Evolutionary conservation across 768 basidiomycete genomes (phyloP).

Genomic region (Atractiella rhizophila): DNA sequence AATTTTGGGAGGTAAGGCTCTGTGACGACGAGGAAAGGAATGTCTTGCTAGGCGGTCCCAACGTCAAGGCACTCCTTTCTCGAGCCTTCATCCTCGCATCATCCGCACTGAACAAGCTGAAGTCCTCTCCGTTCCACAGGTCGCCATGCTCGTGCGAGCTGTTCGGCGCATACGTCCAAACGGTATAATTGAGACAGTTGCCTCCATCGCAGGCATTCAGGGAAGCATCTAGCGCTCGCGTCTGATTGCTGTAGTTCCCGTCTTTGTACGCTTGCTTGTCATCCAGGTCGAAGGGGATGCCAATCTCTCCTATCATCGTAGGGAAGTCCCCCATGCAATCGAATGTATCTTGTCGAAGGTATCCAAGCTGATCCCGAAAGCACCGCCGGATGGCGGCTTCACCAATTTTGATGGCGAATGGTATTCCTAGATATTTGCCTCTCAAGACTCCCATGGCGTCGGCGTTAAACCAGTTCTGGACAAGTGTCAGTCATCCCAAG

Average conservation of each 20-base stretch:
- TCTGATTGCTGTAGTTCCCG: constrained; percentile 39
- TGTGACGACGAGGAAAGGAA: too few relatives aligned
- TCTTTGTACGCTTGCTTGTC: constrained; percentile 49
- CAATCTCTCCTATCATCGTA: constrained; percentile 84
- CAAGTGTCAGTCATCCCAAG: background rate
- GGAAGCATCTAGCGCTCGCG: constrained; percentile 22
- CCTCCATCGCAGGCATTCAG: constrained; percentile 24
- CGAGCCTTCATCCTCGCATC: constrained; percentile 24
- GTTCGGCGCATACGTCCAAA: constrained; percentile 30
- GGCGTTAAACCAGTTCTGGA: constrained; percentile 61
- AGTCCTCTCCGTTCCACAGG: constrained; percentile 87
- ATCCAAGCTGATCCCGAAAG: constrained; percentile 54
- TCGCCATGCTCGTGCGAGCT: constrained; percentile 74
- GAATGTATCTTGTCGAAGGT: constrained; percentile 45
- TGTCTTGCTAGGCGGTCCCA: background rate
- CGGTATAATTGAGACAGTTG: constrained; percentile 23
- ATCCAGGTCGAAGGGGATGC: constrained; percentile 87
- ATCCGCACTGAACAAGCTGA: constrained; percentile 62
- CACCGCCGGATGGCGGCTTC: constrained; percentile 53
- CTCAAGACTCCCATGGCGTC: constrained; percentile 79
- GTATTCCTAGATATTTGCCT: constrained; percentile 42
- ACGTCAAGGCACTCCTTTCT: background rate
- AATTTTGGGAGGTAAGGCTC: background rate
- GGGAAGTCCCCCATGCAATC: constrained; percentile 42
- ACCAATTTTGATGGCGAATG: constrained; percentile 60